Conservation (phyloP, 1,284 basidiomycete genomes). For the Moniliella sp. region DNA sequence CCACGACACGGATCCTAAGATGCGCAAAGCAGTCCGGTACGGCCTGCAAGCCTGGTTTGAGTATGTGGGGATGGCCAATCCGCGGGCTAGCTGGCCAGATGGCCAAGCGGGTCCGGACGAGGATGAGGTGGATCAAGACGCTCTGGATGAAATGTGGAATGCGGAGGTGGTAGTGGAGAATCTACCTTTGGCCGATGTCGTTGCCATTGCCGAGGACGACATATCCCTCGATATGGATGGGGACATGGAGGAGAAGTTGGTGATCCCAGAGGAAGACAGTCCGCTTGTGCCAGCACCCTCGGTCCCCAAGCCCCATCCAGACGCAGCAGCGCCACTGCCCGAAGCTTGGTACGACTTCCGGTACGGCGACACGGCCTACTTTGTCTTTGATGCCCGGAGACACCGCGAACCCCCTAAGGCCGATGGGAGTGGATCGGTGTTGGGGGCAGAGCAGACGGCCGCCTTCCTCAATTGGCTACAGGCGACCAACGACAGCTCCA, state of each 20-base stretch:
- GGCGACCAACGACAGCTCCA: slow-evolving; percentile 48
- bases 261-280: too few species aligned
- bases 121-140: too few species aligned
- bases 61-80: slow-evolving; percentile 51
- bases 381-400: slow-evolving; percentile 54
- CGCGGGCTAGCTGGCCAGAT: slow-evolving; percentile 34
- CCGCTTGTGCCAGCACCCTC: too few species aligned
- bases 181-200: too few species aligned
- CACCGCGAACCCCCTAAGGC: slow-evolving; percentile 41
- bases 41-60: slow-evolving; percentile 47
- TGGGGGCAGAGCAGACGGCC: slow-evolving; percentile 48
- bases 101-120: too few species aligned
- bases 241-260: too few species aligned
- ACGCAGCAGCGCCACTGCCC: too few species aligned
- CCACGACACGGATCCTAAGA: slow-evolving; percentile 39
- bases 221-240: too few species aligned
- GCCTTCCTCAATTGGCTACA: slow-evolving; percentile 47
- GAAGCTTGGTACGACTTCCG: slow-evolving; percentile 10
- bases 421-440: slow-evolving; percentile 47
- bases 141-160: too few species aligned
- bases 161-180: too few species aligned
- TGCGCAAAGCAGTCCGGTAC: slow-evolving; percentile 40
- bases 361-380: slow-evolving; percentile 51
- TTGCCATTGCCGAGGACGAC: too few species aligned
- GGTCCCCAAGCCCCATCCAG: too few species aligned